Percentiles rank a stretch among this genome's conserved stretches.
Evolutionary conservation across 495 filamentous ascomycete genomes (phyloP).

Genomic region (Xylaria intraflava): DNA sequence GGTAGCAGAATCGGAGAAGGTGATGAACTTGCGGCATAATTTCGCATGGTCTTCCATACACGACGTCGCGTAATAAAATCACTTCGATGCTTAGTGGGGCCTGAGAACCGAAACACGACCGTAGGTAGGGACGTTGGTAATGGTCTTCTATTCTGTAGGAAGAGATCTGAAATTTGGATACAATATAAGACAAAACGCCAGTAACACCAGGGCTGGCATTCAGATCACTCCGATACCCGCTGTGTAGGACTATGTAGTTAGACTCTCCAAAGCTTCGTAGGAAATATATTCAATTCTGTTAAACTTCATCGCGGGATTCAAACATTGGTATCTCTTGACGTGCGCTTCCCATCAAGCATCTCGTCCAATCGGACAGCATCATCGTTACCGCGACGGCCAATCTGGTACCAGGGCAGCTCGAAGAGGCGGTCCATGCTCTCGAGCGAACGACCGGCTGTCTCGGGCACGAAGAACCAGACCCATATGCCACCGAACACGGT

Average conservation of each 20-base stretch:
- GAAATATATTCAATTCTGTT: background rate
- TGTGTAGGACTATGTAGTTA: no score
- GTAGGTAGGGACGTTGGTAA: background rate
- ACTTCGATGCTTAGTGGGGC: no score
- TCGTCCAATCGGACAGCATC: constrained; percentile 48
- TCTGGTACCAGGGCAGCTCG: constrained; percentile 57
- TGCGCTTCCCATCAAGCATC: constrained; percentile 21
- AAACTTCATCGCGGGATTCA: background rate
- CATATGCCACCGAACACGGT: constrained; percentile 51
- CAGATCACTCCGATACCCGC: background rate
- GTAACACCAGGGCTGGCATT: background rate
- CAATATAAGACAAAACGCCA: background rate
- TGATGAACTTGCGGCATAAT: no score
- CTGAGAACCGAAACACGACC: background rate
- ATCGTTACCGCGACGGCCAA: constrained; percentile 52
- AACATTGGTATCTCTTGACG: background rate
- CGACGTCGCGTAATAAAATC: no score
- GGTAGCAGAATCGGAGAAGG: no score
- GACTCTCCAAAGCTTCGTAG: no score
- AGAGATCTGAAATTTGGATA: no score
- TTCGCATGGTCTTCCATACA: no score
- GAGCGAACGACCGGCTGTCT: constrained; percentile 57
- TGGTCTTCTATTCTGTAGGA: background rate
- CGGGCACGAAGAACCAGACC: constrained; percentile 60
- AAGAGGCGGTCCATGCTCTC: constrained; percentile 66